Evolutionary conservation across 148 eudicot species (phyloP), one percentile per base, ranked within the genome.

Genomic region (Camellia japonica): DNA sequence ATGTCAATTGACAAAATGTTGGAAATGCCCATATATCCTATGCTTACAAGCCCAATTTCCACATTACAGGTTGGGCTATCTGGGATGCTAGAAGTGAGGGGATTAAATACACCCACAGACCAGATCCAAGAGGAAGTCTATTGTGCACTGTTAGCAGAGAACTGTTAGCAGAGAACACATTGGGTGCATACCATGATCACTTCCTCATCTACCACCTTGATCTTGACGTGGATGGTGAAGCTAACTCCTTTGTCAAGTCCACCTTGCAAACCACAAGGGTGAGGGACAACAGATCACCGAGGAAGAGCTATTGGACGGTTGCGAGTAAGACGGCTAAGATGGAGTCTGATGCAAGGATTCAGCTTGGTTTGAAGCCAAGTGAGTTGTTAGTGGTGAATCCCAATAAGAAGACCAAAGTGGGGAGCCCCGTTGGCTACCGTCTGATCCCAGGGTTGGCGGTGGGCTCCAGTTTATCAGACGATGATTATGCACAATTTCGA

Each of bases 221-320:
- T 46, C 78, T 91, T 3, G 89, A 89, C 64, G 75, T 89, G 13
- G 94, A 85, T 42, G 88, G 90, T 20, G 79, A 68, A 6, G 70
- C 80, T 14, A 91, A 89, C 79, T 91, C 92, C 68, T 85, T 91
- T 51, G 62, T 83, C 58, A 89, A 84, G 64, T 68, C 80, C 11
- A 71, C 61, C 23, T 77, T 91, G n/a, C 30, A 86, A 20, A 80
- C 79, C 23, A 75, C 6, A 42, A 68, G 73, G 23, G 75, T 81
- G 47, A 71, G 15, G 15, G 63, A 76, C 5, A 15, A 38, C 20
- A 49, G 15, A 5, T 82, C 86, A 6, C 86, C 84, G 0, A 87
- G 92, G 78, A 91, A 69, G 78, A 86, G 89, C 63, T 91, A 87
- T 68, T 89, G 90, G 94, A 86, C 75, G 3, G 86, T 75, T 5